Evolutionary conservation across 441 rosid species (phyloP), one percentile per base, ranked within the genome.

Genomic region (Populus hybrid): DNA sequence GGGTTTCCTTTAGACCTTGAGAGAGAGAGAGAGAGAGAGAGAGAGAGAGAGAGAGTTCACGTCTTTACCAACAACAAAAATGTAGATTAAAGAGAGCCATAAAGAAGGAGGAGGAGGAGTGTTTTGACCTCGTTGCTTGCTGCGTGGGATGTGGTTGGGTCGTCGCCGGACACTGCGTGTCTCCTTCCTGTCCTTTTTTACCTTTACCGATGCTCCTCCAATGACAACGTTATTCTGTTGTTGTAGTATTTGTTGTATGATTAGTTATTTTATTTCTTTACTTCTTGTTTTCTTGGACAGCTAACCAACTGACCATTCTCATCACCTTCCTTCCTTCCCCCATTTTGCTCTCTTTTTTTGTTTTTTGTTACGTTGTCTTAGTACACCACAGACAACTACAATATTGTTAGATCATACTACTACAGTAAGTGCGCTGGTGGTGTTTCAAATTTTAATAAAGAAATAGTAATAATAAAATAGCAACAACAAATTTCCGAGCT

Each of bases 101-200:
- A 59, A 11, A 21, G 16, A 34, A 6, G 18, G 23, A 19, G 6
- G 19, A 7, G 23, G 21, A 5, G 72, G n/a, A n/a, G n/a, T 11
- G 18, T 2, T 8, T 5, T 10, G 23, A 16, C 30, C 19, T 18
- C 30, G 42, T 64, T 38, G 35, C 78, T 66, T 53, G 73, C 72
- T 35, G 65, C 9, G 4, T 42, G 71, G 42, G 28, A 16, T 36
- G 66, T 11, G 19, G 53, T 53, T 18, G 63, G 12, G 26, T 61
- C 24, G 65, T 65, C 63, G 79, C 46, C 64, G 79, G 76, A 78
- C 73, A 73, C 57, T 12, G 61, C 19, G 9, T 6, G 61, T 53
- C 61, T 53, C 61, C 61, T 11, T 9, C 26, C 65, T 59, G 26
- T 12, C 53, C 10, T 42, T n/a, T 53, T 53, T 59, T 0, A 8